These are phyloP conservation scores for Cryptosporidium canis DNA, from an alignment of 169 alveolate species.

Conservation along the genomic window DNA sequence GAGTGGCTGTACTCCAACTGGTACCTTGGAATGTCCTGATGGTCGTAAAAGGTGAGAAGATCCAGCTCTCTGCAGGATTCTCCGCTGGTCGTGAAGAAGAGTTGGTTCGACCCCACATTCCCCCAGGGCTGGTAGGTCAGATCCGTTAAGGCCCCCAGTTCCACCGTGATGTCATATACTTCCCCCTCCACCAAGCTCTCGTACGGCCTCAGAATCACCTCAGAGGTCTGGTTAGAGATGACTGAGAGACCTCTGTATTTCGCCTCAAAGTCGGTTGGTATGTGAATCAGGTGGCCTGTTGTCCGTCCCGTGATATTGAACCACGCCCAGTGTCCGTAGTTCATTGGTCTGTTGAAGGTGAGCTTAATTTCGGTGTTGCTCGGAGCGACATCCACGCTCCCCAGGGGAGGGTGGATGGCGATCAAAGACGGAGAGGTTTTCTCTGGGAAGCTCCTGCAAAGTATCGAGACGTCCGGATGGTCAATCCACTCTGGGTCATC, in stretches of 20 bases:
- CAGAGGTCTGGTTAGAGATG: slow-evolving; percentile 52
- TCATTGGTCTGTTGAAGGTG: slow-evolving; percentile 76
- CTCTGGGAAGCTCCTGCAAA: slow-evolving; percentile 73
- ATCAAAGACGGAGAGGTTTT: slow-evolving; percentile 74
- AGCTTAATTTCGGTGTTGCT: slow-evolving; percentile 70
- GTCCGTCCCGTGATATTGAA: slow-evolving; percentile 68
- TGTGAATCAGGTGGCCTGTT: slow-evolving; percentile 51
- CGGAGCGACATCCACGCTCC: slow-evolving; percentile 69
- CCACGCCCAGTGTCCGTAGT: slow-evolving; percentile 80
- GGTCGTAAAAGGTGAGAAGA: not conserved
- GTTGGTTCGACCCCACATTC: slow-evolving; percentile 71
- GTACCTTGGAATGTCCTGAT: not conserved
- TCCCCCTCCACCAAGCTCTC: slow-evolving; percentile 74
- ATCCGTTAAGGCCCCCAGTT: slow-evolving; percentile 78
- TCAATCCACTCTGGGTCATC: slow-evolving; percentile 71
- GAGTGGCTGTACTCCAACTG: slow-evolving; percentile 10
- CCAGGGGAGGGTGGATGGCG: slow-evolving; percentile 71
- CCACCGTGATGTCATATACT: slow-evolving; percentile 75
- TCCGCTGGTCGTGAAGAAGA: slow-evolving; percentile 71
- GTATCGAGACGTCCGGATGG: slow-evolving; percentile 67
- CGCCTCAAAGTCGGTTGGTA: slow-evolving; percentile 68
- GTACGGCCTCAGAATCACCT: slow-evolving; percentile 28
- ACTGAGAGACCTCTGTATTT: slow-evolving; percentile 25
- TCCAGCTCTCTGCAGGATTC: slow-evolving; percentile 11
- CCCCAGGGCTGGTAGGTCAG: slow-evolving; percentile 82